Conservation (phyloP, 2,329 filamentous ascomycete species). For the Thielaviopsis cerberus region DNA sequence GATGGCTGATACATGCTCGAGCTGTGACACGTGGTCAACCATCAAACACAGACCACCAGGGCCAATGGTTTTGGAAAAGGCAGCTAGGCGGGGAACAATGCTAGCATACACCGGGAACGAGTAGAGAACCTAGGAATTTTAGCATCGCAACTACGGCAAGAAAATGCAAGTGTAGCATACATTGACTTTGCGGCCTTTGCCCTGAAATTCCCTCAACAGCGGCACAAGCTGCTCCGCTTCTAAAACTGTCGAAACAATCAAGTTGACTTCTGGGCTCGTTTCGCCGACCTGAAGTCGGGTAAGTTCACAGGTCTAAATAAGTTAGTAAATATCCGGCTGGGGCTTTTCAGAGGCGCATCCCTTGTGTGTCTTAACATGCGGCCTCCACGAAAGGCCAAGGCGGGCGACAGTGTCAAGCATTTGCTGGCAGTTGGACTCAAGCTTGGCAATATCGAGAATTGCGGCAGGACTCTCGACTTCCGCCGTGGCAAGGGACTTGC, state of each 20-base stretch:
- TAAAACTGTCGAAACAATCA: constrained; percentile 56
- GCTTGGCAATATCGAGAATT: constrained; percentile 47
- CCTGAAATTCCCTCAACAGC: constrained; percentile 38
- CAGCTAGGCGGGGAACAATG: constrained; percentile 38
- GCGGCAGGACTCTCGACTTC: constrained; percentile 47
- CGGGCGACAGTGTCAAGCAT: constrained; percentile 48
- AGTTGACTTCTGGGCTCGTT: constrained; percentile 28
- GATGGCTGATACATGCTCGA: constrained; percentile 28
- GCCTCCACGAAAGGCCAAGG: constrained; percentile 48
- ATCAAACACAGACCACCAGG: constrained; percentile 41
- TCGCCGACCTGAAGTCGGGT: constrained; percentile 51
- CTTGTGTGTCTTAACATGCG: constrained; percentile 75
- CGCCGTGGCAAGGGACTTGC: constrained; percentile 30
- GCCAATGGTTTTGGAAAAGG: constrained; percentile 36
- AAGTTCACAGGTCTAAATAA: constrained; percentile 42
- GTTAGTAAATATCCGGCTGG: constrained; percentile 11
- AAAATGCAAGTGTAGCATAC: constrained; percentile 22
- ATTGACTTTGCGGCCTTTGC: constrained; percentile 36
- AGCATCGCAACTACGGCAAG: neutral
- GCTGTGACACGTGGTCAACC: constrained; percentile 48
- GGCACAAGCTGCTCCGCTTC: constrained; percentile 52
- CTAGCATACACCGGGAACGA: constrained; percentile 50
- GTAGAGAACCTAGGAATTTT: constrained; percentile 39
- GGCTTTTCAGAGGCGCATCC: constrained; percentile 20
- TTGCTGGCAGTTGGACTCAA: constrained; percentile 47